Base-by-base conservation (phyloP, 2,329 filamentous ascomycete genomes). In the Apiospora arundinis region DNA sequence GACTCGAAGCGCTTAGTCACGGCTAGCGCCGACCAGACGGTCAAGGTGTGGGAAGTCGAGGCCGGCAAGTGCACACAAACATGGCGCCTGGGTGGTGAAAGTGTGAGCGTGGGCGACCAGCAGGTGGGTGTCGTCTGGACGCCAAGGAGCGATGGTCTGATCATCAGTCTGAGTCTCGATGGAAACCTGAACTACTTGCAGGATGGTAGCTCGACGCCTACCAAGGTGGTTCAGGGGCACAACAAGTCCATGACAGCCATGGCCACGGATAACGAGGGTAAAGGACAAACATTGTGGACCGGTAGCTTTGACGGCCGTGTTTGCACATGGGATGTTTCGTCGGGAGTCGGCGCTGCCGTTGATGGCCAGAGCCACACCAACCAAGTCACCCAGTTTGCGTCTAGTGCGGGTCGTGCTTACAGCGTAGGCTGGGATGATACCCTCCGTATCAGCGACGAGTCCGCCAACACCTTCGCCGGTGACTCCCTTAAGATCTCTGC, bases 51-150 rank as follows among this genome's bases (percentile, higher is more conserved):
- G 96, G 95, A 98, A 78, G 91, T 90, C 2, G 94, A 97, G 79
- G 87, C 91, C 18, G 94, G 92, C 45, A 92, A 92, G 79, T 89
- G 90, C 25, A 86, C 92, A 9, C 93, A 97, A 80, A 93, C 90
- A 37, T 99, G 96, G 96, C 89, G 89, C 74, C 89, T 98, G 80
- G 95, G 95, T 28, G 90, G 89, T 44, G 92, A 95, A 56, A 85
- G 84, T 63, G 88, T 92, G 73, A 94, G 90, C 79, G 86, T 98
- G 48, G 87, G 88, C 4, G 89, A 98, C 79, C 96, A 99, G 82
- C 96, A 99, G 80, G 94, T 98, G 44, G 96, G 96, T 69, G 94
- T 99, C 7, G 94, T 96, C 12, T 97, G 95, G 91, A 94, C 95
- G 1, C 87, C 90, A 67, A 89, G 95, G 74, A 92, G 85, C 69